Evolutionary conservation across 306 rosid species (phyloP).

Genomic region (Quercus suber): DNA sequence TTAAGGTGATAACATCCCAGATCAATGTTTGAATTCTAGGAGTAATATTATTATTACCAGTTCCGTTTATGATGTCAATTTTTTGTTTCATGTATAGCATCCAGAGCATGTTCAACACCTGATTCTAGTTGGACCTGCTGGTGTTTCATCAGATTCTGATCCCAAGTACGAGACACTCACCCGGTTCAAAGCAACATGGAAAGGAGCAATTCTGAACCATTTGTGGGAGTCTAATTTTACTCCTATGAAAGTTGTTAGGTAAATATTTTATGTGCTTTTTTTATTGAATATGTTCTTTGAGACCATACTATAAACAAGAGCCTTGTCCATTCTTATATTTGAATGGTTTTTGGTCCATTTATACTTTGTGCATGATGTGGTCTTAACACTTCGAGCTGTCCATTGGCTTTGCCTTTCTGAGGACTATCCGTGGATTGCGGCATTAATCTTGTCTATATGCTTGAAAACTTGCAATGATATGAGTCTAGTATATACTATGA

Average conservation of each 20-base stretch:
- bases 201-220: conserved; percentile 76
- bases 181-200: conserved; percentile 78
- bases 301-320: not conserved
- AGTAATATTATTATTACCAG: conserved; percentile 8
- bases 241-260: conserved; percentile 82
- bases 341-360: not conserved
- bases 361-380: not conserved
- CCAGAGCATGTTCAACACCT: conserved; percentile 91
- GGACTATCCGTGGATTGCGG: not conserved
- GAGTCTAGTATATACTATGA: not conserved
- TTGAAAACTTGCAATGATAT: not conserved
- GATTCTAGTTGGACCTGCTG: conserved; percentile 89
- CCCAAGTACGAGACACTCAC: conserved; percentile 51
- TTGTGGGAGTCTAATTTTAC: conserved; percentile 98
- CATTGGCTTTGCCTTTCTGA: not conserved
- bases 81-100: conserved; percentile 51
- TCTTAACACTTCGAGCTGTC: not conserved
- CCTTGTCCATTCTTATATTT: not conserved
- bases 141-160: conserved; percentile 63
- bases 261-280: not conserved
- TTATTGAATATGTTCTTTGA: not conserved
- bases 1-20: conserved; percentile 58
- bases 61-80: conserved; percentile 23
- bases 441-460: not conserved
- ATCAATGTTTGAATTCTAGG: conserved; percentile 13